Evolutionary conservation across 768 basidiomycete genomes (phyloP), one percentile per base, ranked within the genome.

Genomic region (Mycena polygramma): DNA sequence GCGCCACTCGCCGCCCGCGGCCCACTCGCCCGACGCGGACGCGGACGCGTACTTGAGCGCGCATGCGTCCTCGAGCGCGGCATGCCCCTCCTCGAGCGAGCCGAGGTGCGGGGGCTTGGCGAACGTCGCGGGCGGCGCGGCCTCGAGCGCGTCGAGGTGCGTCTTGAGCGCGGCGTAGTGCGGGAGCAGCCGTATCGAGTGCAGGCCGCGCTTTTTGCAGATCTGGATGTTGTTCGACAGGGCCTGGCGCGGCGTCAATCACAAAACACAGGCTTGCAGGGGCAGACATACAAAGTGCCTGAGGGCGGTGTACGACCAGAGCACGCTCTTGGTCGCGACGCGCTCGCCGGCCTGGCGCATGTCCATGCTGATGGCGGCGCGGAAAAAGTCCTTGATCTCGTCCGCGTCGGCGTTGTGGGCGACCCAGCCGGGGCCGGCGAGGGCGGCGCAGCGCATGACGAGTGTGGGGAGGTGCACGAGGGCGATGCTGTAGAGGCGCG

Each of bases 241-340:
- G 7, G 92, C 53, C 53, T 54, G 53, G 49, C 35, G 30, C 41
- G 41, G 20, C 10, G 8, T 20, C 13, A 30, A 54, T 54, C 35
- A 54, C 19, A 19, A 24, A 30, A 53, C n/a, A n/a, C n/a, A n/a
- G n/a, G n/a, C n/a, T n/a, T n/a, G n/a, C n/a, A n/a, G n/a, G 53
- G 26, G 30, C 26, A 30, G 19, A 51, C 53, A 54, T 54, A 39
- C 92, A 76, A 93, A 93, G 80, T 93, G 90, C 66, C 92, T 81
- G 36, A 93, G 80, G 39, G 91, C 92, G 2, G 92, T 93, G 79
- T 93, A 93, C 1, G 90, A 91, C 92, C 92, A 93, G 63, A 93
- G 79, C 22, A 93, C 90, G 74, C 90, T 92, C 84, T 92, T 93
- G 10, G 92, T 93, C 10, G 92, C 92, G 22, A 93, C 91, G 37